A percentile compares a stretch with the other conserved stretches of the same genome.
Evolutionary conservation across 208 protist species (phyloP).

Genomic region (Phytomonas francai): DNA sequence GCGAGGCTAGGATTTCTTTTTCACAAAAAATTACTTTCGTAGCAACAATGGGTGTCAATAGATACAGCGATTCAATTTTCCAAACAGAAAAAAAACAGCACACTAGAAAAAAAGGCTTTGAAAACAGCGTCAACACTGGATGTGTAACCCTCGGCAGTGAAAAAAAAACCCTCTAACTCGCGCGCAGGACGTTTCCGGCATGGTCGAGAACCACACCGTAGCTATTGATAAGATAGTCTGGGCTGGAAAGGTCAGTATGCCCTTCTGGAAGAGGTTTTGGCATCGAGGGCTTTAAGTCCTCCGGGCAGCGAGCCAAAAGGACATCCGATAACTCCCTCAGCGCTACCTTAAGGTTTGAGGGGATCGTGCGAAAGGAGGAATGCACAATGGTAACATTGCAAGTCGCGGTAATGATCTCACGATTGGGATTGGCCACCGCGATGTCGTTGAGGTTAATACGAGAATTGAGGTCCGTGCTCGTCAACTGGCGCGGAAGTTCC

Average conservation of each 20-base stretch:
- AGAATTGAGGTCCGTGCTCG: conserved; percentile 29
- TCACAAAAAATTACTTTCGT: conserved; percentile 4
- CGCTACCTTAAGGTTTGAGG: conserved; percentile 24
- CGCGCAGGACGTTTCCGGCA: no score
- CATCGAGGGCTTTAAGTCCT: no score
- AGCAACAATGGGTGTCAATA: no score
- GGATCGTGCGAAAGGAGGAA: conserved; percentile 32
- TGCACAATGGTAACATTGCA: conserved; percentile 70
- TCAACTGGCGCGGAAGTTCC: conserved; percentile 23
- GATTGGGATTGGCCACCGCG: conserved; percentile 18
- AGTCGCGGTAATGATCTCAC: conserved; percentile 43
- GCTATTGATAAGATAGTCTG: no score
- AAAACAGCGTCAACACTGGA: no score
- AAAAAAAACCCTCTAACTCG: no score
- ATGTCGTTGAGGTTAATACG: conserved; percentile 41
- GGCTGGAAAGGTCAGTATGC: conserved; percentile 5
- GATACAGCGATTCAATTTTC: not conserved
- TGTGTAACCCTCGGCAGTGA: no score
- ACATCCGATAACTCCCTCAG: conserved; percentile 37
- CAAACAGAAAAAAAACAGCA: conserved; percentile 11
- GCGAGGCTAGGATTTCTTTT: not conserved
- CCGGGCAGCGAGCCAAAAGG: conserved; percentile 11
- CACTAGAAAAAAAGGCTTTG: not conserved
- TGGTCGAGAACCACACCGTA: no score
- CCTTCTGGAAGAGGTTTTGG: no score